phyloP scores from a whole-genome alignment of 2,329 filamentous ascomycete genomes.

The Penicillium janthinellum region DNA sequence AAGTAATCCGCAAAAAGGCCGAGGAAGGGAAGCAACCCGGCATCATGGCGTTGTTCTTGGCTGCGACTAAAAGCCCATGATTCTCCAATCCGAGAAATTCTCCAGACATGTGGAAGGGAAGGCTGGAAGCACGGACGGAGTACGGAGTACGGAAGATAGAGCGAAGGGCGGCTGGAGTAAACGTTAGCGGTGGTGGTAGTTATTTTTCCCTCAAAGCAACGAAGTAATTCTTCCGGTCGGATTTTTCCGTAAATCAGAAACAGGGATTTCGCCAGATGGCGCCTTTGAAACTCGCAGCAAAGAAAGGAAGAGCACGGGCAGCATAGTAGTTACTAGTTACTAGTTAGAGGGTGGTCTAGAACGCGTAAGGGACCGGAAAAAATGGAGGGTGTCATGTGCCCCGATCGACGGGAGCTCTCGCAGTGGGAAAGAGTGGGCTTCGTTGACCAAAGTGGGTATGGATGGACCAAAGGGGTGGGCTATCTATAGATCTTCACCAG shows the following conservation, averaged over 20 bases:
- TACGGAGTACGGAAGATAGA: not conserved
- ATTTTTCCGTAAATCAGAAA: slow-evolving; percentile 28
- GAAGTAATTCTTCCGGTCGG: slow-evolving; percentile 20
- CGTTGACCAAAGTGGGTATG: not conserved
- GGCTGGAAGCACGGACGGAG: not conserved
- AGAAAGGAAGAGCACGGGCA: slow-evolving; percentile 8
- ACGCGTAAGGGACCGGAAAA: slow-evolving; percentile 21
- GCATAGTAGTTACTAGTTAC: not conserved
- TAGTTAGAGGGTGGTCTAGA: slow-evolving; percentile 20
- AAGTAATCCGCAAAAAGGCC: slow-evolving; percentile 7
- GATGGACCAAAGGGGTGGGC: slow-evolving; percentile 10
- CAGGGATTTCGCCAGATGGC: not conserved
- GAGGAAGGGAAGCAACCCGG: slow-evolving; percentile 10
- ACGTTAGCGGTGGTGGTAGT: not conserved
- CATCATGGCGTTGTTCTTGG: slow-evolving; percentile 26
- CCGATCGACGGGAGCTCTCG: slow-evolving; percentile 25
- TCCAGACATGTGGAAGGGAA: slow-evolving; percentile 1
- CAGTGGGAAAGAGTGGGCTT: slow-evolving; percentile 6
- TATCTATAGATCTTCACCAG: slow-evolving; percentile 10
- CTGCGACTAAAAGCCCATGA: slow-evolving; percentile 20
- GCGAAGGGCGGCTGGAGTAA: not conserved
- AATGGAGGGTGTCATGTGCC: slow-evolving; percentile 31
- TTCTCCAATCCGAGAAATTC: not conserved
- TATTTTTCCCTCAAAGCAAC: not conserved
- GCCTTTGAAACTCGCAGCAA: slow-evolving; percentile 2